A percentile compares a stretch with the other conserved stretches of the same genome.
Evolutionary conservation across 495 filamentous ascomycete species (phyloP).

Genomic region (Lophium mytilinum): DNA sequence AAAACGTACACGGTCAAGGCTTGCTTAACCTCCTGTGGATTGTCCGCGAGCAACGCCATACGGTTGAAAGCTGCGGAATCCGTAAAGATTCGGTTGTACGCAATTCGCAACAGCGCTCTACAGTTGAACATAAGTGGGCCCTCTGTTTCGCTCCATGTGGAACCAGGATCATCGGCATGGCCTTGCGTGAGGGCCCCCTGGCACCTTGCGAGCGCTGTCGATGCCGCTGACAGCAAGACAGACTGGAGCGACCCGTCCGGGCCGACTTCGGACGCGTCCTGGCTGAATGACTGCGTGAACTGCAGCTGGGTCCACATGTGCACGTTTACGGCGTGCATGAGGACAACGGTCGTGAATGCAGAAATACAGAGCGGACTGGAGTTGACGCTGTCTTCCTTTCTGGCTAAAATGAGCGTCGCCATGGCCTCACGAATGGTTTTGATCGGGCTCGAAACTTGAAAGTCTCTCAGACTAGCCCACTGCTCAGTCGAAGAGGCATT

Average conservation of each 20-base stretch:
- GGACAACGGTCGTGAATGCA: constrained; percentile 6
- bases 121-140: constrained; percentile 19
- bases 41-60: constrained; percentile 4
- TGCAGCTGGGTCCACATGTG: constrained; percentile 10
- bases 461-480: not conserved
- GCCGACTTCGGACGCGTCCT: not conserved
- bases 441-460: not conserved
- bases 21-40: not conserved
- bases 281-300: not conserved
- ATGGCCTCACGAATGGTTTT: constrained; percentile 9
- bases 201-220: constrained; percentile 4
- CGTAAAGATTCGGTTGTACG: constrained; percentile 7
- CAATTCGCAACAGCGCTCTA: constrained; percentile 10
- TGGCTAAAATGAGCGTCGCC: constrained; percentile 1
- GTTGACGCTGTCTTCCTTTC: not conserved
- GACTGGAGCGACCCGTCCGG: not conserved
- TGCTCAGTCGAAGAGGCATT: constrained; percentile 5
- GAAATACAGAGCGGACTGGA: not conserved
- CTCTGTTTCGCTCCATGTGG: constrained; percentile 1
- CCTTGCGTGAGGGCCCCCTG: not conserved
- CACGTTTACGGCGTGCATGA: constrained; percentile 14
- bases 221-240: not conserved
- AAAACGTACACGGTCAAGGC: not conserved
- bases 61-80: constrained; percentile 4
- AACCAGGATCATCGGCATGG: not conserved